phyloP scores from a whole-genome alignment of 2,329 filamentous ascomycete species.

The Colletotrichum trifolii region DNA sequence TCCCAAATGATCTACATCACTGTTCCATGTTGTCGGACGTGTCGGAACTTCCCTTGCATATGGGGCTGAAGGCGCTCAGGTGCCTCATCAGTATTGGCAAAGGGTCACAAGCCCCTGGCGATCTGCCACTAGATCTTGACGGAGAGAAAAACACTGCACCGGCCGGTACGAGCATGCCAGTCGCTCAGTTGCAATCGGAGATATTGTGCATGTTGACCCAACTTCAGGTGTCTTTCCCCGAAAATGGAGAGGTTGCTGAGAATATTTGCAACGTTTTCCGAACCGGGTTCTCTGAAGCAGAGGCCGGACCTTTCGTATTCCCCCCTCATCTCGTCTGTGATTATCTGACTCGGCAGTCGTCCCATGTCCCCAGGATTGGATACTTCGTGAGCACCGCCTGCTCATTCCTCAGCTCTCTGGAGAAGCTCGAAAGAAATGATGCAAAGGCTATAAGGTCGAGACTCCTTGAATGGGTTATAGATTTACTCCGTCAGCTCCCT shows the following conservation, averaged over 20 bases:
- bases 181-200: conserved; percentile 54
- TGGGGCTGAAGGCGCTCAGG: conserved; percentile 68
- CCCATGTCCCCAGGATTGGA: conserved; percentile 74
- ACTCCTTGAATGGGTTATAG: conserved; percentile 71
- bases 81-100: conserved; percentile 78
- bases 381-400: conserved; percentile 77
- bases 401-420: conserved; percentile 73
- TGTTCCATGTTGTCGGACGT: conserved; percentile 18
- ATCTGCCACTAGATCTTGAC: conserved; percentile 76
- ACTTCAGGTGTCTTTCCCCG: conserved; percentile 64
- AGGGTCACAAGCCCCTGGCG: conserved; percentile 75
- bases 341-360: conserved; percentile 70
- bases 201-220: conserved; percentile 59
- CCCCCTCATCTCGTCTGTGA: conserved; percentile 72
- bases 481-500: conserved; percentile 71
- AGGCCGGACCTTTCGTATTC: conserved; percentile 82
- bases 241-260: conserved; percentile 76
- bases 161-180: conserved; percentile 37
- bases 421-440: conserved; percentile 54
- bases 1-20: conserved; percentile 16
- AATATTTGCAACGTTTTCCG: conserved; percentile 77
- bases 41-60: conserved; percentile 59
- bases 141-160: conserved; percentile 48
- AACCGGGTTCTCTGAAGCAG: conserved; percentile 79
- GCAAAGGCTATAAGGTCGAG: conserved; percentile 60